These are phyloP conservation scores for Rutstroemia sydowiana DNA, from an alignment of 2,329 filamentous ascomycete species.

Conservation along the genomic window DNA sequence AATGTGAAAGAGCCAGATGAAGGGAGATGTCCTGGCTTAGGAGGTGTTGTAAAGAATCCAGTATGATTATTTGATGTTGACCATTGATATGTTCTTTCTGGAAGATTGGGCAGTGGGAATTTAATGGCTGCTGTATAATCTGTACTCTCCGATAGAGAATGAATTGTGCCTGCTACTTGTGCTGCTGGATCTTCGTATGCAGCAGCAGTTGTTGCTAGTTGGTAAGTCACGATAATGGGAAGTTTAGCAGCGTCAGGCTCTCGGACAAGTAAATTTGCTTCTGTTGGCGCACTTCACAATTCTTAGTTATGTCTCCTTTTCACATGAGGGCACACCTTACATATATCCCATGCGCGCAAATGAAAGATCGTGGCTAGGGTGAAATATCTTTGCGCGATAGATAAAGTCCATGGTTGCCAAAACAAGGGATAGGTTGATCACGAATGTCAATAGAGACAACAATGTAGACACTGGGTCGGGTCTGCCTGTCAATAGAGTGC, in stretches of 20 bases:
- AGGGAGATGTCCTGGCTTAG: constrained; percentile 39
- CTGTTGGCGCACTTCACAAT: constrained; percentile 49
- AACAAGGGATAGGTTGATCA: constrained; percentile 65
- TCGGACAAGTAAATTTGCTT: constrained; percentile 74
- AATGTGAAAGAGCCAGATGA: constrained; percentile 72
- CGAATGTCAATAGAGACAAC: constrained; percentile 59
- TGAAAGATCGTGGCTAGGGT: constrained; percentile 68
- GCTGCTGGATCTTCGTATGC: constrained; percentile 53
- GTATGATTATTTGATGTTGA: constrained; percentile 78
- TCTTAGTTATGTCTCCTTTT: neutral
- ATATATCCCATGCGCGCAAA: constrained; percentile 86
- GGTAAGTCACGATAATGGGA: constrained; percentile 66
- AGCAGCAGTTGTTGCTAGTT: constrained; percentile 43
- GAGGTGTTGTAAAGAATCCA: constrained; percentile 74
- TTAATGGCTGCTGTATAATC: constrained; percentile 73
- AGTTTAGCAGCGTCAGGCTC: constrained; percentile 72
- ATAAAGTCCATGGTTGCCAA: constrained; percentile 69
- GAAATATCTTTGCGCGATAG: constrained; percentile 61
- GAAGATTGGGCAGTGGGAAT: constrained; percentile 54
- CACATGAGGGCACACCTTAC: neutral
- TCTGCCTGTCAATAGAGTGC: constrained; percentile 65
- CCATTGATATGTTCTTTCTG: constrained; percentile 76
- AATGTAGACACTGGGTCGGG: constrained; percentile 64
- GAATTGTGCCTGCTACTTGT: constrained; percentile 58
- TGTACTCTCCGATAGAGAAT: constrained; percentile 63